These are phyloP conservation scores for Pharus latifolius DNA, from an alignment of 176 grass and related monocot genomes.

Conservation along the genomic window DNA sequence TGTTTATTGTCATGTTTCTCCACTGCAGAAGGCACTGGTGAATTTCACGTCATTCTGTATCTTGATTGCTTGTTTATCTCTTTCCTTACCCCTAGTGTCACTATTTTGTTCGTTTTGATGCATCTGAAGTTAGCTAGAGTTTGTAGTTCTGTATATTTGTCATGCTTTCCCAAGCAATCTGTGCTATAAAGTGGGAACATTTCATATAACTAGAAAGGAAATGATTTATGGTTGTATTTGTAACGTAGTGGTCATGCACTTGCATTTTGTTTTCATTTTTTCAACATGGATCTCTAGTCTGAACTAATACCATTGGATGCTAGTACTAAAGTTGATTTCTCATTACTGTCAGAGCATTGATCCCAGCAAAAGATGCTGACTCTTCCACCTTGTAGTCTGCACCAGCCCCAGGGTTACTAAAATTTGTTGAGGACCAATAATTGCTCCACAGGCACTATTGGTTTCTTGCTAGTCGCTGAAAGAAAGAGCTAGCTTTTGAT, in stretches of 20 bases:
- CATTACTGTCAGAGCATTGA: too few relatives aligned
- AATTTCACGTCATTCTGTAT: constrained; percentile 9
- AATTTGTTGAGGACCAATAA: too few relatives aligned
- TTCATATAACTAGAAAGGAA: not conserved
- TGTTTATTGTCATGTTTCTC: constrained; percentile 97
- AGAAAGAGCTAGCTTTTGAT: too few relatives aligned
- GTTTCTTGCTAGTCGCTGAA: too few relatives aligned
- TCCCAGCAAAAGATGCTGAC: too few relatives aligned
- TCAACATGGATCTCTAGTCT: too few relatives aligned
- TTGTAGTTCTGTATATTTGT: not conserved
- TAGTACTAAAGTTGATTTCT: too few relatives aligned
- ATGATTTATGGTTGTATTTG: not conserved
- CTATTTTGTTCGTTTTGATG: not conserved
- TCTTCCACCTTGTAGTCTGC: too few relatives aligned
- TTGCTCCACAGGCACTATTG: too few relatives aligned
- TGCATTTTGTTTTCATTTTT: too few relatives aligned
- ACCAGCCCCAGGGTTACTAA: too few relatives aligned
- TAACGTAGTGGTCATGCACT: not conserved
- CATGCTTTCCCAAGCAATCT: not conserved
- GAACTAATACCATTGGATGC: too few relatives aligned
- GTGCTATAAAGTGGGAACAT: not conserved
- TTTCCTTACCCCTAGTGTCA: not conserved
- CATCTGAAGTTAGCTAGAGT: not conserved
- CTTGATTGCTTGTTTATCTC: not conserved
- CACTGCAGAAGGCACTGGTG: constrained; percentile 98